Evolutionary conservation across 345 rosid genomes (phyloP).

Genomic region (Geranium rotundifolium): DNA sequence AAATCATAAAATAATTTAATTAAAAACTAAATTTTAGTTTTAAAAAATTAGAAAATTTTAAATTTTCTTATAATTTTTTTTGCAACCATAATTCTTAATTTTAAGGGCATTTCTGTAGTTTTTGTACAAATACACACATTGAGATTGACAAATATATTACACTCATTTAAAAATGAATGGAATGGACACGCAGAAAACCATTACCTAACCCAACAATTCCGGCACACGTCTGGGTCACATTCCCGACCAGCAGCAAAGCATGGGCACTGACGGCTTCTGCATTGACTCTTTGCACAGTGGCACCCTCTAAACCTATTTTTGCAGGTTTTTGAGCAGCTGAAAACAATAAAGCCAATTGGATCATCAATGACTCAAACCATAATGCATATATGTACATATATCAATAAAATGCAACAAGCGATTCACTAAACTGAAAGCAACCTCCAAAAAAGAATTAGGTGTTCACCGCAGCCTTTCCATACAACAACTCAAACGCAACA

Average conservation of each 20-base stretch:
- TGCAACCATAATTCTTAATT: too few species aligned
- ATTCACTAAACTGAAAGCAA: too few species aligned
- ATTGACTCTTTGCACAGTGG: conserved; percentile 98
- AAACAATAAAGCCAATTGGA: conserved; percentile 11
- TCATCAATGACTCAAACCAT: too few species aligned
- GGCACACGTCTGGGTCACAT: conserved; percentile 99
- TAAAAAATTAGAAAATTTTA: too few species aligned
- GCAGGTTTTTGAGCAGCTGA: conserved; percentile 94
- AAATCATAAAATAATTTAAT: too few species aligned
- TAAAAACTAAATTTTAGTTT: too few species aligned
- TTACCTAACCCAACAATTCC: conserved; percentile 79
- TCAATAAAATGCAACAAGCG: too few species aligned
- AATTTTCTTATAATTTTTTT: too few species aligned
- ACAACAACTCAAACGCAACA: neutral
- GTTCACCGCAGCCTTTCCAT: neutral
- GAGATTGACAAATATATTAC: neutral
- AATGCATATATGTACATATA: too few species aligned
- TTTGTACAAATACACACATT: too few species aligned
- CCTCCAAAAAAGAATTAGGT: too few species aligned
- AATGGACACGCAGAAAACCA: neutral
- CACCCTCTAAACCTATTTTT: conserved; percentile 97
- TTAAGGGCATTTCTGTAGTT: too few species aligned
- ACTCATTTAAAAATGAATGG: neutral
- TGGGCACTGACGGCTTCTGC: conserved; percentile 98
- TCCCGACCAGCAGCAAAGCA: conserved; percentile 99